phyloP scores from a whole-genome alignment of 495 filamentous ascomycete genomes.

The Cryomyces antarcticus region DNA sequence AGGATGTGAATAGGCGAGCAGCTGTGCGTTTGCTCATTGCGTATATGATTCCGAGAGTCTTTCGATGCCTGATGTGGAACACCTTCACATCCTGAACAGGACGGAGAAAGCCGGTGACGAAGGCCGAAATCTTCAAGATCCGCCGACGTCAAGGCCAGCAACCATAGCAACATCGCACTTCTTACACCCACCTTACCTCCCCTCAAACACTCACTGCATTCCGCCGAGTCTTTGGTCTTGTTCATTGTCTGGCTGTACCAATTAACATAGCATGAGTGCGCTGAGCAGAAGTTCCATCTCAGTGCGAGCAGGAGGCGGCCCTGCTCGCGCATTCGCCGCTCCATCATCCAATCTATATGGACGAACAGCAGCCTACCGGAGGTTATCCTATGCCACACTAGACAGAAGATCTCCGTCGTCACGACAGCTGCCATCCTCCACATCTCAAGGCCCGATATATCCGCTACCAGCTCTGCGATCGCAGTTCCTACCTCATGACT shows the following conservation, averaged over 20 bases:
- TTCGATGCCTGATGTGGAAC: too few relatives aligned
- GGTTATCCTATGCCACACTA: conserved; percentile 24
- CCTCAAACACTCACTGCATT: too few relatives aligned
- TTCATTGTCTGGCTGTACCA: neutral
- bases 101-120: too few relatives aligned
- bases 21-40: too few relatives aligned
- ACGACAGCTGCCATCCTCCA: conserved; percentile 1
- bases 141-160: too few relatives aligned
- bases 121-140: too few relatives aligned
- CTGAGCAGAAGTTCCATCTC: conserved; percentile 8
- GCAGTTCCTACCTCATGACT: conserved; percentile 12
- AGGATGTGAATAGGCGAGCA: too few relatives aligned
- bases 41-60: too few relatives aligned
- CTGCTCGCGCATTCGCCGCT: conserved; percentile 4
- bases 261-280: conserved; percentile 13
- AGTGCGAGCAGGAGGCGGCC: conserved; percentile 10
- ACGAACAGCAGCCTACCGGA: conserved; percentile 35
- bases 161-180: too few relatives aligned
- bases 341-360: conserved; percentile 21
- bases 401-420: conserved; percentile 2
- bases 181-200: too few relatives aligned
- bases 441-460: conserved; percentile 1
- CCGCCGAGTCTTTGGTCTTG: too few relatives aligned
- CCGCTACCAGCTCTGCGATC: conserved; percentile 6
- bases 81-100: too few relatives aligned